phyloP scores from a whole-genome alignment of 148 eudicot genomes.

The Mesembryanthemum crystallinum region DNA sequence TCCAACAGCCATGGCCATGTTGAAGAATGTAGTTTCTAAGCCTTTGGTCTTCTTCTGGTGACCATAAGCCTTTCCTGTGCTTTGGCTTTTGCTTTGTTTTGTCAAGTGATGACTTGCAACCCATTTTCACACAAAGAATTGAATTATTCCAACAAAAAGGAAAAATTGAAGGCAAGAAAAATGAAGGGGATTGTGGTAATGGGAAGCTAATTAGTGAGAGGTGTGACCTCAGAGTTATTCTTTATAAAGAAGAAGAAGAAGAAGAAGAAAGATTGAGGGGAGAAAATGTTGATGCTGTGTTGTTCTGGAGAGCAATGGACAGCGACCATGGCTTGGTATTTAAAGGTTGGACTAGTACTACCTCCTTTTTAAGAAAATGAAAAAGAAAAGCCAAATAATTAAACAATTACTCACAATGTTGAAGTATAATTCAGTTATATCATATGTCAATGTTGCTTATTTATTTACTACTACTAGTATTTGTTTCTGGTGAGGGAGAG shows the following conservation, averaged over 20 bases:
- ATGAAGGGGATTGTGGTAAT: neutral
- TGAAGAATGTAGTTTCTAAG: slow-evolving; percentile 51
- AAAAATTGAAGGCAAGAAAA: neutral
- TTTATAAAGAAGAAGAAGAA: neutral
- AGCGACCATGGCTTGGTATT: slow-evolving; percentile 16
- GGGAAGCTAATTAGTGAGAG: neutral
- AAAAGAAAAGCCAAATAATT: too few species aligned
- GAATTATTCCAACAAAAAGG: neutral
- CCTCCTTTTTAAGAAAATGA: neutral
- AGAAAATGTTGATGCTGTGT: slow-evolving; percentile 12
- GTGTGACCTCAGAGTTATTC: neutral
- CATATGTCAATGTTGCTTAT: too few species aligned
- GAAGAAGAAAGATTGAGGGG: neutral
- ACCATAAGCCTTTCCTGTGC: slow-evolving; percentile 86
- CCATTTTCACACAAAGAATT: slow-evolving; percentile 31
- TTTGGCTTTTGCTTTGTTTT: slow-evolving; percentile 46
- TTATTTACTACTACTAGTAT: too few species aligned
- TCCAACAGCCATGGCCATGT: slow-evolving; percentile 84
- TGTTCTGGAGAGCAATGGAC: slow-evolving; percentile 17
- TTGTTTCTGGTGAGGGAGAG: too few species aligned
- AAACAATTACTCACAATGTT: too few species aligned
- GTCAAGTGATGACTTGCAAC: slow-evolving; percentile 34
- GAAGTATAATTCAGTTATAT: too few species aligned
- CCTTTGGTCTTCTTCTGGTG: slow-evolving; percentile 73
- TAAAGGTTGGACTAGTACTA: slow-evolving; percentile 17